Evolutionary conservation across 352 stramenopile species (phyloP), one percentile per base, ranked within the genome.

Genomic region (Phytophthora vignae): DNA sequence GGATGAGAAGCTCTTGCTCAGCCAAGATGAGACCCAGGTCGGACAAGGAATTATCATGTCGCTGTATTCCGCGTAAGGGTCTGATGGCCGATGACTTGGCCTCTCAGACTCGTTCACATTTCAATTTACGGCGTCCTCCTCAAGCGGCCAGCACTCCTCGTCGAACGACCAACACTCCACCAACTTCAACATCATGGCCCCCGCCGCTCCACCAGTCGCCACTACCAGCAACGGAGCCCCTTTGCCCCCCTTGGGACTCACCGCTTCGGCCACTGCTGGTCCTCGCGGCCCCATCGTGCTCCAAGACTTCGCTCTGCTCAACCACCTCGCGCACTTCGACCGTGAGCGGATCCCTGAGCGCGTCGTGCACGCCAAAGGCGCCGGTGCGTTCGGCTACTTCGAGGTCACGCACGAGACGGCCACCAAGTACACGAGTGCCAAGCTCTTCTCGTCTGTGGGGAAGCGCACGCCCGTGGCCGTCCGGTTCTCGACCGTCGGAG

Each of bases 351-450:
- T 98, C 64, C 94, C 94, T 0, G 94, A 98, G 78, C 88, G 94
- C 33, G 93, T 98, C 14, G 93, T 98, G 29, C 94, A 98, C 73
- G 92, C 93, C 58, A 97, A 97, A 61, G 93, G 92, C 8, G 83
- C 81, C 29, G 90, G 94, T 55, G 94, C 93, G 12, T 97, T 98
- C 65, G 93, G 93, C 15, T 96, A 97, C 83, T 98, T 98, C 71
- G 90, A 97, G 71, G 88, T 97, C 38, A 96, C 91, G 40, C 74
- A 90, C 68, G 44, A 19, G 11, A 67, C 78, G 48, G 78, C 88
- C 57, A 82, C 72, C 10, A 73, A 88, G 58, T 69, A 73, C 60
- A 96, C 79, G 65, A 89, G 88, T 53, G 93, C 91, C 14, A 93
- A 96, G 65, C 66, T 97, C 14, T 96, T 98, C 60, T 63, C 75